Evolutionary conservation across 192 early-diverging fungal species (phyloP).

Genomic region (Linnemannia hyalina): DNA sequence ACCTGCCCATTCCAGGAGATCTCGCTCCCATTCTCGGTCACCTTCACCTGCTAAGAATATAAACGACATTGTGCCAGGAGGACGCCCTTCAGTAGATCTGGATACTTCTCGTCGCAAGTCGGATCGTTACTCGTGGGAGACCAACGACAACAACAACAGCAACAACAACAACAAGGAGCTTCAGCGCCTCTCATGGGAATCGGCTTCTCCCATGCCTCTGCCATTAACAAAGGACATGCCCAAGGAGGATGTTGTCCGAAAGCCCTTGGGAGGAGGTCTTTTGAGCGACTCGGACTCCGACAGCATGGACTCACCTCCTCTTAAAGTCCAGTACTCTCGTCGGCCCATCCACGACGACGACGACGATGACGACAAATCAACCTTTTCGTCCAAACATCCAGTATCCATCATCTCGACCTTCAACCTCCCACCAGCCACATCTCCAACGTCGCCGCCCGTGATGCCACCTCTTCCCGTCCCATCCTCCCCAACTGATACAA

Average conservation of each 20-base stretch:
- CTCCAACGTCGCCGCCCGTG: conserved; percentile 23
- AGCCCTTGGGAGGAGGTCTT: not conserved
- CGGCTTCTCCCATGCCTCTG: not conserved
- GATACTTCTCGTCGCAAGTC: not conserved
- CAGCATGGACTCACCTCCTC: conserved; percentile 38
- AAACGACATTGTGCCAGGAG: not conserved
- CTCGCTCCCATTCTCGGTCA: conserved; percentile 10
- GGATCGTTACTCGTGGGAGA: not conserved
- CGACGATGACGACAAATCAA: conserved; percentile 20
- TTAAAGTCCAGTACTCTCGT: conserved; percentile 49
- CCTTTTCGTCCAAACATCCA: conserved; percentile 37
- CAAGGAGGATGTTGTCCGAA: not conserved
- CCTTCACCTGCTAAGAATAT: not conserved
- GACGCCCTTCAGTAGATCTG: not conserved
- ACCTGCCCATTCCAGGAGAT: not conserved
- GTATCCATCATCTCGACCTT: conserved; percentile 49
- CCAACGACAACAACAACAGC: not conserved
- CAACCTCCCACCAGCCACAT: conserved; percentile 36
- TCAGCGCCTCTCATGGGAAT: conserved; percentile 44
- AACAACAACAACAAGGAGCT: conserved; percentile 1
- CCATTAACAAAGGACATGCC: not conserved
- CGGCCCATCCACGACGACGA: not conserved
- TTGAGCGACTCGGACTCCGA: conserved; percentile 30
- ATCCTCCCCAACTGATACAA: not conserved
- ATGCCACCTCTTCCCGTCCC: conserved; percentile 17